Evolutionary conservation across 176 grass and related monocot genomes (phyloP), one percentile per base, ranked within the genome.

Genomic region (Avena insularis): DNA sequence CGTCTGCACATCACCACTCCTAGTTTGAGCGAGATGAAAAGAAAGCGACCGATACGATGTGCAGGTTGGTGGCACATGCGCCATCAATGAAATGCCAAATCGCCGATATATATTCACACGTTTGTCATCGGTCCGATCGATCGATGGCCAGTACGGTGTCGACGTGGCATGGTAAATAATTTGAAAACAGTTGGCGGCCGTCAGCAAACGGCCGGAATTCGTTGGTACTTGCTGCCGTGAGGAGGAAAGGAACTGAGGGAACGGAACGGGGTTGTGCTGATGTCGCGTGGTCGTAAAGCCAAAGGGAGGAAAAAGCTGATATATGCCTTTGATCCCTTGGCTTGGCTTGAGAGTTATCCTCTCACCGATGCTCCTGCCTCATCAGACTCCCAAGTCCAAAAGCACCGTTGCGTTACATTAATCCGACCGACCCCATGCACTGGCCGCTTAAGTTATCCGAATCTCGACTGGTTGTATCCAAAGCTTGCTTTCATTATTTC

Each of bases 221-320:
- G 23, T 12, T 29, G 25, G 1, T 12, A 11, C 38, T 5, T 43
- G 38, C 38, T 23, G 9, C 59, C 59, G n/a, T 62, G 59, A 62
- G 3, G 2, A 25, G 15, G 4, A 2, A 55, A 15, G 5, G 4
- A 55, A 49, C 48, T 0, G 3, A 57, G 33, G 49, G 15, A 58
- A 84, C 87, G 15, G 61, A 45, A 71, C 75, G 51, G 35, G 55
- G 29, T 9, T 47, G 46, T 20, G 61, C 21, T 5, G 80, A 1
- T 38, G 15, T 83, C 45, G 84, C 72, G 73, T 90, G 54, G 55
- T 2, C 33, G 73, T 87, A 33, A 90, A 79, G 84, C 72, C 71
- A 17, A 20, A 40, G 60, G 25, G 60, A 38, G 4, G 46, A 9
- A 9, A 90, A 69, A 79, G 70, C 58, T 0, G n/a, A 29, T 38